Percentiles rank a stretch among this genome's conserved stretches.
Conservation (phyloP, 768 basidiomycete species). For the Trametes meyenii region DNA sequence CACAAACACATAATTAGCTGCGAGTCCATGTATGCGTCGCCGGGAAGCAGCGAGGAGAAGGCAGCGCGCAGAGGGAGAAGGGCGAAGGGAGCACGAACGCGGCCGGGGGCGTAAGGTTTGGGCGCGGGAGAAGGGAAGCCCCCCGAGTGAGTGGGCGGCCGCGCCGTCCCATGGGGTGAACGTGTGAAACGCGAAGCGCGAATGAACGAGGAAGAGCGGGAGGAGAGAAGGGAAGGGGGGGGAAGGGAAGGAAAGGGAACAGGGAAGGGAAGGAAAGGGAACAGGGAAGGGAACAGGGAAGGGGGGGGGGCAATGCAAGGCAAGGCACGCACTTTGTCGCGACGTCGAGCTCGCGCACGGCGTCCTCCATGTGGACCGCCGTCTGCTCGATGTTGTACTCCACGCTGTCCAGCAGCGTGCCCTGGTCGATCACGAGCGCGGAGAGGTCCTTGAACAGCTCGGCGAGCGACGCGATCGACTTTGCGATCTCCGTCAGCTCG, state of each 20-base stretch:
- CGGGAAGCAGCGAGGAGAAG: slow-evolving; percentile 4
- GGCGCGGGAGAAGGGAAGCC: background rate
- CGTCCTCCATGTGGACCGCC: slow-evolving; percentile 76
- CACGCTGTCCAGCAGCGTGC: slow-evolving; percentile 92
- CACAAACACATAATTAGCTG: background rate
- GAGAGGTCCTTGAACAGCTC: slow-evolving; percentile 97
- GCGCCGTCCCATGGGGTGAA: background rate
- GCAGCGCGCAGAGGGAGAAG: background rate
- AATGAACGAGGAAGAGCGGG: background rate
- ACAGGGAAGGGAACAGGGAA: background rate
- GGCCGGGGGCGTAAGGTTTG: background rate
- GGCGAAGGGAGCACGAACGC: too few species aligned
- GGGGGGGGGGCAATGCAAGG: background rate
- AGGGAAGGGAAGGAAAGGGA: background rate
- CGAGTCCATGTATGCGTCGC: background rate
- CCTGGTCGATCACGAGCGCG: slow-evolving; percentile 94
- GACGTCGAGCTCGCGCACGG: slow-evolving; percentile 79
- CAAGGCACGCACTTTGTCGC: slow-evolving; percentile 70
- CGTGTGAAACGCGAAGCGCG: too few species aligned
- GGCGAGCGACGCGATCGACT: slow-evolving; percentile 87
- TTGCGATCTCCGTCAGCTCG: slow-evolving; percentile 88
- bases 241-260: background rate
- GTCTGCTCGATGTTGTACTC: slow-evolving; percentile 98
- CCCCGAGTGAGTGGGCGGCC: background rate
- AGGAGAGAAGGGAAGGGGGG: too few species aligned